A percentile compares a stretch with the other conserved stretches of the same genome.
Evolutionary conservation across 768 basidiomycete genomes (phyloP).

Genomic region (Lentinula edodes): DNA sequence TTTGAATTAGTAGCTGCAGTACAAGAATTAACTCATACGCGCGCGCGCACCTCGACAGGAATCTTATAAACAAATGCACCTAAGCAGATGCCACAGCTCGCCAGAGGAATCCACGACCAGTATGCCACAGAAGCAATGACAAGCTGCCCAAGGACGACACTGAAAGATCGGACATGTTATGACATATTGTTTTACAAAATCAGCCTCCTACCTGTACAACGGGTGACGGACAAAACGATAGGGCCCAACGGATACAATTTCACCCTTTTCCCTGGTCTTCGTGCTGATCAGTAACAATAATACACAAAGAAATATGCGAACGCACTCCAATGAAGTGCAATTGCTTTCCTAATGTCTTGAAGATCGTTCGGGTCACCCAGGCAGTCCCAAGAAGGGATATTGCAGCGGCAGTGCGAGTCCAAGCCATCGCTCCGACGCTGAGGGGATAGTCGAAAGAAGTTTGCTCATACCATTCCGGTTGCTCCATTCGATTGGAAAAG

Average conservation of each 20-base stretch:
- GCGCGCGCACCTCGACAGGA: slow-evolving; percentile 23
- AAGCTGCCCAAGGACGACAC: slow-evolving; percentile 19
- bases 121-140: slow-evolving; percentile 18
- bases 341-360: slow-evolving; percentile 20
- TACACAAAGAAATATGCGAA: neutral
- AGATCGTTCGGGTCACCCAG: slow-evolving; percentile 8
- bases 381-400: slow-evolving; percentile 16
- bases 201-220: slow-evolving; percentile 22
- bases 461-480: slow-evolving; percentile 28
- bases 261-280: slow-evolving; percentile 21
- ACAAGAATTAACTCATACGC: neutral
- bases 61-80: slow-evolving; percentile 26
- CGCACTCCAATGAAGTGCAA: slow-evolving; percentile 27
- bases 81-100: slow-evolving; percentile 15
- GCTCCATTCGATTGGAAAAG: slow-evolving; percentile 22
- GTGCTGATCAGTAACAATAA: neutral
- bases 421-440: slow-evolving; percentile 18
- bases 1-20: neutral
- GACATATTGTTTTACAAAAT: neutral
- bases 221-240: slow-evolving; percentile 33
- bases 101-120: slow-evolving; percentile 30
- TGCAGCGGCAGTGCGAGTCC: slow-evolving; percentile 18
- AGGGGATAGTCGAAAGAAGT: slow-evolving; percentile 18
- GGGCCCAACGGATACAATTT: slow-evolving; percentile 23
- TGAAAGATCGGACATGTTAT: neutral